Conservation (phyloP, 2,329 filamentous ascomycete genomes). For the Aspergillus oerlinghausenensis region DNA sequence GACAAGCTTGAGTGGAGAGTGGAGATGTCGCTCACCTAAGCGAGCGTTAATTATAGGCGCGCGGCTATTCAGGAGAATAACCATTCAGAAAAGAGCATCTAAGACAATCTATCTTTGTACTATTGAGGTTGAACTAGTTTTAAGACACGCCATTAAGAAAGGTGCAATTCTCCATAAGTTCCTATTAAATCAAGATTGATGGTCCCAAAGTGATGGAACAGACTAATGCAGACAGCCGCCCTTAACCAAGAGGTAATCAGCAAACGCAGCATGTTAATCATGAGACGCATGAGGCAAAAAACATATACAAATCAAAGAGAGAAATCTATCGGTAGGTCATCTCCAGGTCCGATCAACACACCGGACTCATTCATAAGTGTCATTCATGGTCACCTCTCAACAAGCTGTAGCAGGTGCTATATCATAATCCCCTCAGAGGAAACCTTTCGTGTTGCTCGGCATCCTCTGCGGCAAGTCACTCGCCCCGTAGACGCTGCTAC, state of each 20-base stretch:
- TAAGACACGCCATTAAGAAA: background rate
- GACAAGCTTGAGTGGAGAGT: constrained; percentile 20
- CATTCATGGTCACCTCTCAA: background rate
- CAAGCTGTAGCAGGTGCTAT: constrained; percentile 14
- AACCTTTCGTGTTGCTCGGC: constrained; percentile 73
- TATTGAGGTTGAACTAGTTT: background rate
- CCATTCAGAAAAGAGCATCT: background rate
- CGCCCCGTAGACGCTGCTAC: constrained; percentile 35
- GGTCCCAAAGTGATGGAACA: background rate
- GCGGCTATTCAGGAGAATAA: constrained; percentile 9
- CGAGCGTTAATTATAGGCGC: constrained; percentile 24
- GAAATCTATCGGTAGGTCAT: background rate
- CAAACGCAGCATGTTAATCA: constrained; percentile 3
- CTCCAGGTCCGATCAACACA: background rate
- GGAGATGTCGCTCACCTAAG: constrained; percentile 11
- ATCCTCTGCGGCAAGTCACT: constrained; percentile 60
- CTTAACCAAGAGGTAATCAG: background rate
- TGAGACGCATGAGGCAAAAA: background rate
- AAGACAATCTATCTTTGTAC: background rate
- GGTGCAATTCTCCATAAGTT: background rate
- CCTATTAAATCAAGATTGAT: constrained; percentile 1
- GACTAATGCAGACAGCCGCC: background rate
- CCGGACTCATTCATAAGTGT: background rate
- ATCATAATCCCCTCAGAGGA: constrained; percentile 49
- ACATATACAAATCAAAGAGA: background rate